Evolutionary conservation across 179 eudicot species (phyloP).

Genomic region (Dionaea muscipula): DNA sequence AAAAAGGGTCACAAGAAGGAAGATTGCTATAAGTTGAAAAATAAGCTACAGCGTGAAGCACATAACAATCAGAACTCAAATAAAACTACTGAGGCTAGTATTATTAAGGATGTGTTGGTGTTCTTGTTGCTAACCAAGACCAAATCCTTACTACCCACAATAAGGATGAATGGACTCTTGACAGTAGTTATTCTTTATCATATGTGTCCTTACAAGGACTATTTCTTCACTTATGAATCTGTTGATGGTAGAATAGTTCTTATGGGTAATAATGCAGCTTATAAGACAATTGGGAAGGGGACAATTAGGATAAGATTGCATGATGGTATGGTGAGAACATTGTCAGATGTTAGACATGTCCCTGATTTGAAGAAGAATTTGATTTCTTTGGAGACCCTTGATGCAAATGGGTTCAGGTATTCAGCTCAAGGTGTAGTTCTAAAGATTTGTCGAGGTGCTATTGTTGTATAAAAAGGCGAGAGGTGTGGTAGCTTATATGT

Average conservation of each 20-base stretch:
- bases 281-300: slow-evolving; percentile 6
- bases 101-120: too few species aligned
- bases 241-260: slow-evolving; percentile 10
- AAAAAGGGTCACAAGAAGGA: too few species aligned
- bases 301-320: slow-evolving; percentile 4
- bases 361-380: slow-evolving; percentile 10
- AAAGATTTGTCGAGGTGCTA: slow-evolving; percentile 1
- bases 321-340: slow-evolving; percentile 12
- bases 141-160: too few species aligned
- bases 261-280: slow-evolving; percentile 12
- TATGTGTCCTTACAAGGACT: not conserved
- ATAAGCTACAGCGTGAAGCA: too few species aligned
- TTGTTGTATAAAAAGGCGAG: slow-evolving; percentile 1
- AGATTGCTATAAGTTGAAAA: too few species aligned
- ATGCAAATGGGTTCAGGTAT: slow-evolving; percentile 9
- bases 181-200: too few species aligned
- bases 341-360: slow-evolving; percentile 9
- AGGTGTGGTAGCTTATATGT: not conserved
- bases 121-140: too few species aligned
- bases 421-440: slow-evolving; percentile 8
- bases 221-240: slow-evolving; percentile 3
- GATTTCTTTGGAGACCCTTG: slow-evolving; percentile 14
- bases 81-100: too few species aligned
- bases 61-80: too few species aligned
- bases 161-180: too few species aligned